A percentile compares a stretch with the other conserved stretches of the same genome.
Conservation (phyloP, 345 rosid genomes). For the Melaleuca alternifolia region DNA sequence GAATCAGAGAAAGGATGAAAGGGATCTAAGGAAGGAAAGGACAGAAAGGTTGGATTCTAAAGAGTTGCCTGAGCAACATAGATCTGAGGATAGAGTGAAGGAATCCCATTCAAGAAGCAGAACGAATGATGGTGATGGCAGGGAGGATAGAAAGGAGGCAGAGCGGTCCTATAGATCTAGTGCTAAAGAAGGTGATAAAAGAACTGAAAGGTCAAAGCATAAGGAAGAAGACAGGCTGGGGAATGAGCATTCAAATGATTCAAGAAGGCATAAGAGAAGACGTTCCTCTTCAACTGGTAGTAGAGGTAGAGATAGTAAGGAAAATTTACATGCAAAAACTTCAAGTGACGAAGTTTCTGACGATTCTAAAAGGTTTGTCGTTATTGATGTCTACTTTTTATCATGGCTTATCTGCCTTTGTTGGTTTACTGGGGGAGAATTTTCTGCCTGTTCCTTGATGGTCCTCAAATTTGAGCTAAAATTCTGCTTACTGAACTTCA, state of each 20-base stretch:
- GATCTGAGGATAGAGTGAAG: slow-evolving; percentile 32
- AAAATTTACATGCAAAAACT: slow-evolving; percentile 19
- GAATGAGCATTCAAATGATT: slow-evolving; percentile 30
- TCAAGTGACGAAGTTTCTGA: slow-evolving; percentile 64
- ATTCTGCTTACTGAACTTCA: neutral
- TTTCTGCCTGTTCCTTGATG: neutral
- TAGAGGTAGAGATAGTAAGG: slow-evolving; percentile 43
- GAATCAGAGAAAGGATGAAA: slow-evolving; percentile 26
- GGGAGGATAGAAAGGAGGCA: slow-evolving; percentile 43
- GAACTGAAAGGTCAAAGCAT: slow-evolving; percentile 37
- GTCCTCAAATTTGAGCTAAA: neutral
- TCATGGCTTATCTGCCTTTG: neutral
- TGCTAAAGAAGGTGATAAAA: slow-evolving; percentile 37
- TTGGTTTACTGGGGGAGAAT: neutral
- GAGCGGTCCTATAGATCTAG: slow-evolving; percentile 40
- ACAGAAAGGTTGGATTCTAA: slow-evolving; percentile 34
- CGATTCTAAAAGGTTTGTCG: slow-evolving; percentile 58
- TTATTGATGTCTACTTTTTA: neutral
- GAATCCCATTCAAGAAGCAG: slow-evolving; percentile 46
- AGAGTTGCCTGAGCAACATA: slow-evolving; percentile 37
- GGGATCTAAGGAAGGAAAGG: slow-evolving; percentile 38
- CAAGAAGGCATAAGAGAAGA: slow-evolving; percentile 60
- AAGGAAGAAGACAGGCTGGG: slow-evolving; percentile 41
- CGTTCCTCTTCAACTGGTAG: slow-evolving; percentile 51
- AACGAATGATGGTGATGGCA: slow-evolving; percentile 21